Evolutionary conservation across 1,139 yeast species (phyloP).

Genomic region (Blastobotrys petasosporus): DNA sequence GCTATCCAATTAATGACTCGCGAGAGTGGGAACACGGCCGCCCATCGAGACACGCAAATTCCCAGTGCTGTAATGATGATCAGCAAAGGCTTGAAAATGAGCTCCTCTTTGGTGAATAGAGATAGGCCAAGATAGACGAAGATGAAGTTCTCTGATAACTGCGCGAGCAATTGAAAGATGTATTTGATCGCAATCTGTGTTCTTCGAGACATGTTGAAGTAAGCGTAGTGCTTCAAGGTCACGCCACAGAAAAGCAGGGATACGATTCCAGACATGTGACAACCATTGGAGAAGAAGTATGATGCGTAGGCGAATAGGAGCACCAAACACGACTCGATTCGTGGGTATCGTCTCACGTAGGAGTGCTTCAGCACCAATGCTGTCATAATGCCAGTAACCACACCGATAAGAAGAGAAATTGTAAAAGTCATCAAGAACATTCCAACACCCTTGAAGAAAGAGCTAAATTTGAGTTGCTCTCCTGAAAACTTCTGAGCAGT

Average conservation of each 20-base stretch:
- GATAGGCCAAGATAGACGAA: slow-evolving; percentile 93
- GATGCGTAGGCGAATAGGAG: slow-evolving; percentile 90
- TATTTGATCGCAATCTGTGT: slow-evolving; percentile 96
- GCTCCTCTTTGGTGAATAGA: slow-evolving; percentile 88
- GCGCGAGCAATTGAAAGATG: slow-evolving; percentile 88
- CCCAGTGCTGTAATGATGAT: slow-evolving; percentile 86
- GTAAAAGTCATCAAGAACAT: slow-evolving; percentile 91
- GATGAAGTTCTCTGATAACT: slow-evolving; percentile 91
- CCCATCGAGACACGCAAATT: slow-evolving; percentile 94
- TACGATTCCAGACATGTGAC: slow-evolving; percentile 99
- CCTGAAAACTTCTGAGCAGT: slow-evolving; percentile 97
- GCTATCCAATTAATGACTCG: slow-evolving; percentile 74
- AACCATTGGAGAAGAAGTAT: slow-evolving; percentile 95
- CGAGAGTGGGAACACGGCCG: slow-evolving; percentile 93
- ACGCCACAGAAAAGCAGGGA: slow-evolving; percentile 93
- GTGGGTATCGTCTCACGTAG: slow-evolving; percentile 88
- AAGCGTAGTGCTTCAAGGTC: slow-evolving; percentile 93
- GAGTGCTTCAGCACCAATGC: slow-evolving; percentile 89
- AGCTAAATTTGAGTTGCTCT: slow-evolving; percentile 64
- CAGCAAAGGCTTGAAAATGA: slow-evolving; percentile 87
- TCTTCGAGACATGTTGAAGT: slow-evolving; percentile 93
- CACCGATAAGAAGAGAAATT: slow-evolving; percentile 86
- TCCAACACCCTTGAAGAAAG: slow-evolving; percentile 89
- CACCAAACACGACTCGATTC: slow-evolving; percentile 91
- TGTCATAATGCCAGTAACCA: slow-evolving; percentile 77